Base-by-base conservation (phyloP, 2,329 filamentous ascomycete species). In the Leptoxyphium fumago region DNA sequence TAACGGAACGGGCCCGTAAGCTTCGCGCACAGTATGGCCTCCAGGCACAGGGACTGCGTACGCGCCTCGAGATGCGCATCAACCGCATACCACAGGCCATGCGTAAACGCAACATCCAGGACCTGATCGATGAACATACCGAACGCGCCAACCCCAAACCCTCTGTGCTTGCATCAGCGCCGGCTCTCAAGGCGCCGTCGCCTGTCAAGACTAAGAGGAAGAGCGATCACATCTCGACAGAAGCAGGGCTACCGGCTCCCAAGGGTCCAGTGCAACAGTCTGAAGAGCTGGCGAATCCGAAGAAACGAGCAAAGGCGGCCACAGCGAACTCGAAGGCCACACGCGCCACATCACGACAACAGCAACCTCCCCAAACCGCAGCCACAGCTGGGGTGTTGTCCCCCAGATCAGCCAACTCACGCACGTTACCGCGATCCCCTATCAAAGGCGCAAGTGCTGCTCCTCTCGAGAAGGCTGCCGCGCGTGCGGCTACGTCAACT, bases 61-160 rank as follows among this genome's bases (percentile, higher is more conserved):
- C 86, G 47, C 81, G 89, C 48, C 81, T 98, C 43, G 88, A 95
- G 63, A 83, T 94, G 66, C 84, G 91, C 64, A 75, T 96, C 61
- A 94, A 95, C 60, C 80, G 91, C 43, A 91, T 96, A 43, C 91
- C 91, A 7, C 75, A 78, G 54, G 74, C 80, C 13, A 67, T 94
- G 50, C 80, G 89, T 47, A 84, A 82, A 57, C 73, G 78, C 48
- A 93, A 77, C 45, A 89, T 98, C 73, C 78, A 79, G 45, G 88
- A 94, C 39, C 70, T 96, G 8, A 61, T 88, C 5, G 68, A 74
- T 38, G 74, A 74, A 49, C 63, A 75, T 52, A 51, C 57, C 14
- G 51, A 57, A 43, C 58, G 52, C 47, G 41, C 50, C 29, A 55
- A 50, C 21, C 54, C 49, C 5, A 45, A 47, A 14, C 40, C 45